These are phyloP conservation scores for Botrytis paeoniae DNA, from an alignment of 2,329 filamentous ascomycete genomes.

Conservation along the genomic window DNA sequence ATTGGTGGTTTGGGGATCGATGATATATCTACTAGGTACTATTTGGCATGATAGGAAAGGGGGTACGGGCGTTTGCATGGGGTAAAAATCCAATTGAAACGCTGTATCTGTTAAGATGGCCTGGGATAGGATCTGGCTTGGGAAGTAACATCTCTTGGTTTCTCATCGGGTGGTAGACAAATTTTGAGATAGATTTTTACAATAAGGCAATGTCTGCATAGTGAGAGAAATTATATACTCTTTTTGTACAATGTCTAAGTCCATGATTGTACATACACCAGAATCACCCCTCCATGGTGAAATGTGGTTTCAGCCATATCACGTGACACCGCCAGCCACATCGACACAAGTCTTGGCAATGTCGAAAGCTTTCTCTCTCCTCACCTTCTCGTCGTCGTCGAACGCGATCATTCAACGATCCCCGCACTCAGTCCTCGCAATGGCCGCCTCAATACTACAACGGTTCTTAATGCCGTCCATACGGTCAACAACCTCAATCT, in stretches of 20 bases:
- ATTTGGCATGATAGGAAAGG: constrained; percentile 28
- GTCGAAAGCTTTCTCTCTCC: constrained; percentile 14
- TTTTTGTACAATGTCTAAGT: neutral
- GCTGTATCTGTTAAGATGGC: constrained; percentile 14
- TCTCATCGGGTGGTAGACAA: constrained; percentile 1
- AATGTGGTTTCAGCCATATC: neutral
- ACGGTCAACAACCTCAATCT: neutral
- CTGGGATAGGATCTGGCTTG: constrained; percentile 14
- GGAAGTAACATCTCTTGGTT: constrained; percentile 16
- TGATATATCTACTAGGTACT: constrained; percentile 19
- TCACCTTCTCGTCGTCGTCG: neutral
- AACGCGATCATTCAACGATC: neutral
- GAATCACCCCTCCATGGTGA: neutral
- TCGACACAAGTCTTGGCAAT: neutral
- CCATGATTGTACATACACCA: neutral
- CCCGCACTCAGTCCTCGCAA: neutral
- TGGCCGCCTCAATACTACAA: constrained; percentile 4
- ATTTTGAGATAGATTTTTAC: constrained; percentile 15
- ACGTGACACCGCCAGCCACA: neutral
- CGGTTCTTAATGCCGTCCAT: constrained; percentile 2
- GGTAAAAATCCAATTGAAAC: neutral
- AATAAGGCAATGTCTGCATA: constrained; percentile 11
- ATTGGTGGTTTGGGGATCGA: constrained; percentile 3
- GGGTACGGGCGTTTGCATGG: constrained; percentile 20
- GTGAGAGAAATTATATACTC: neutral